These are phyloP conservation scores for Prunus mume DNA, from an alignment of 306 rosid species.

Conservation along the genomic window DNA sequence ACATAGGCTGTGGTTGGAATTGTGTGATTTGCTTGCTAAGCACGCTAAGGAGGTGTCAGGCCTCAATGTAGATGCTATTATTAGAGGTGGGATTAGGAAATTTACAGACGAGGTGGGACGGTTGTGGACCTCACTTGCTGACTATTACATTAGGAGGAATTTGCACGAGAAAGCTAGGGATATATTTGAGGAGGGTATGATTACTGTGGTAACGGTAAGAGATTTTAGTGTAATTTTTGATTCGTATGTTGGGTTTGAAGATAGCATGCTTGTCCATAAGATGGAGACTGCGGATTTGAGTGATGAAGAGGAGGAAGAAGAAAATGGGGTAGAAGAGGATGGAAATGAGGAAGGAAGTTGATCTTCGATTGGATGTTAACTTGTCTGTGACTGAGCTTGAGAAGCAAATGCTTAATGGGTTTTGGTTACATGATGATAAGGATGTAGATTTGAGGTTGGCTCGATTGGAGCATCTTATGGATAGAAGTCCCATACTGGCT, in stretches of 20 bases:
- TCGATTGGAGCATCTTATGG: slow-evolving; percentile 77
- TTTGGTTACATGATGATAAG: slow-evolving; percentile 77
- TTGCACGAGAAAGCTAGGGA: slow-evolving; percentile 96
- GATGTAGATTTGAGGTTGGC: slow-evolving; percentile 83
- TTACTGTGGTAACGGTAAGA: slow-evolving; percentile 82
- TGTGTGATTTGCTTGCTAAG: slow-evolving; percentile 80
- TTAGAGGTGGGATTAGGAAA: slow-evolving; percentile 88
- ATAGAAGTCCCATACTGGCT: slow-evolving; percentile 89
- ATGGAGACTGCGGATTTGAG: slow-evolving; percentile 66
- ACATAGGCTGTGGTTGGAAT: slow-evolving; percentile 83
- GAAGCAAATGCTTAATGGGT: slow-evolving; percentile 60
- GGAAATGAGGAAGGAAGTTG: slow-evolving; percentile 55
- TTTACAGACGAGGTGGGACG: slow-evolving; percentile 90
- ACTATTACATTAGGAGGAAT: slow-evolving; percentile 86
- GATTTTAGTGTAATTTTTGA: slow-evolving; percentile 92
- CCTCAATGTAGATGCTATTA: slow-evolving; percentile 86
- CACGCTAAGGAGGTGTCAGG: slow-evolving; percentile 90
- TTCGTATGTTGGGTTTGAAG: slow-evolving; percentile 77
- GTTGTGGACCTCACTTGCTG: slow-evolving; percentile 85
- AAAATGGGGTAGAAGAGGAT: slow-evolving; percentile 34
- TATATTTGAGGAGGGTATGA: slow-evolving; percentile 94
- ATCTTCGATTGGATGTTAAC: slow-evolving; percentile 45
- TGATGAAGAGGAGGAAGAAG: slow-evolving; percentile 73
- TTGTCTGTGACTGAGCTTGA: slow-evolving; percentile 51
- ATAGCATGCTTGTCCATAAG: slow-evolving; percentile 81